Evolutionary conservation across 768 basidiomycete species (phyloP), one percentile per base, ranked within the genome.

Genomic region (Suillus placidus): DNA sequence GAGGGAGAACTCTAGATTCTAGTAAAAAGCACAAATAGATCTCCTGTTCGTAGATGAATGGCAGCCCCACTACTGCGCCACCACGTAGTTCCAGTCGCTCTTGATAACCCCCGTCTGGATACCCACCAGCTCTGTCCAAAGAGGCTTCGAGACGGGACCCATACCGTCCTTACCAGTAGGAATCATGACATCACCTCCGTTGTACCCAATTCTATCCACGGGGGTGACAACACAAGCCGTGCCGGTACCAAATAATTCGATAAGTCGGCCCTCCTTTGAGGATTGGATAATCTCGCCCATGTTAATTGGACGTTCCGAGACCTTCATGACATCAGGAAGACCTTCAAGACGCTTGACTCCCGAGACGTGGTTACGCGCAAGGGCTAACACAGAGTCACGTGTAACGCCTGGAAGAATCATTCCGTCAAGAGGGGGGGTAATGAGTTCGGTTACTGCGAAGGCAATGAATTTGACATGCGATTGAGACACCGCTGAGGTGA

Each of bases 21-120:
- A 58, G 26, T 42, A 18, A 26, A 37, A 57, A 18, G 37, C 38
- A 40, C 38, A 26, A 9, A 52, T 55, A 66, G 32, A 49, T 62
- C 57, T 3, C n/a, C 37, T 26, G 42, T 43, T 14, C 32, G 38
- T 56, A 13, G 26, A 64, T 43, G 26, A 42, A 18, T 3, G 8
- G n/a, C 8, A 62, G n/a, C 6, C 20, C 7, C 32, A 47, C 62
- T 74, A 76, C 64, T 77, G 70, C 45, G 68, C 52, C 6, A 83
- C 85, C 10, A 83, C 74, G 32, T 91, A 88, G 73, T 87, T 91
- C 94, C 94, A 97, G 35, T 90, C 87, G 74, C 91, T 92, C 52
- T 85, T 80, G 64, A 94, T 88, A 67, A 79, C 77, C 5, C 94
- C 94, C 67, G 87, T 89, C 78, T 97, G 94, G 63, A 92, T 88